These are phyloP conservation scores for Arachnopeziza araneosa DNA, from an alignment of 2,329 filamentous ascomycete genomes.

Conservation along the genomic window DNA sequence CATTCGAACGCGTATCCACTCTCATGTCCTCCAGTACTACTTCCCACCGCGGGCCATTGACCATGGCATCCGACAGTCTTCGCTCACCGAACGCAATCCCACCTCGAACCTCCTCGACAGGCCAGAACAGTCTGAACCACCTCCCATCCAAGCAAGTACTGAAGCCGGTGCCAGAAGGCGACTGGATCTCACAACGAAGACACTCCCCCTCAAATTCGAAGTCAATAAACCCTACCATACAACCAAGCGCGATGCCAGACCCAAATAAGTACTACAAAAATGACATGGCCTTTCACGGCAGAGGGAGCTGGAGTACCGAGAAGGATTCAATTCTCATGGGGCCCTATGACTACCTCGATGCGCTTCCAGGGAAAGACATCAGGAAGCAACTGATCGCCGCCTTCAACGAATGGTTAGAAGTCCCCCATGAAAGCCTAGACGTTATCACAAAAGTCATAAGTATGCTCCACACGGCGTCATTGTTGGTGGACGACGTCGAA, in stretches of 20 bases:
- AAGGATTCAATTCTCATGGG: slow-evolving; percentile 75
- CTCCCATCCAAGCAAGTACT: slow-evolving; percentile 35
- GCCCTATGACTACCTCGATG: slow-evolving; percentile 75
- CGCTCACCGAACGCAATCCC: slow-evolving; percentile 64
- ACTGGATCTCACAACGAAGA: slow-evolving; percentile 50
- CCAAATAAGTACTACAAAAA: slow-evolving; percentile 24
- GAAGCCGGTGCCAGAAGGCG: slow-evolving; percentile 52
- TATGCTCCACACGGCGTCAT: slow-evolving; percentile 80
- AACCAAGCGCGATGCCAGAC: slow-evolving; percentile 17
- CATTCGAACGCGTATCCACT: background rate
- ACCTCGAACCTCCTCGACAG: slow-evolving; percentile 65
- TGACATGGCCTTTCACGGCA: slow-evolving; percentile 28
- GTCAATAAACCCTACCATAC: slow-evolving; percentile 16
- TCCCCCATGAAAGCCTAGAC: slow-evolving; percentile 62
- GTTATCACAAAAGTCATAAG: slow-evolving; percentile 75
- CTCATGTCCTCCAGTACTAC: background rate
- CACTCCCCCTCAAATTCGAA: slow-evolving; percentile 13
- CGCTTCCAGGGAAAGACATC: slow-evolving; percentile 80
- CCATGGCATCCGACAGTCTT: slow-evolving; percentile 21
- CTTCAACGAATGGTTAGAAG: slow-evolving; percentile 76
- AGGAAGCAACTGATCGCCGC: slow-evolving; percentile 72
- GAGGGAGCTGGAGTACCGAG: slow-evolving; percentile 54
- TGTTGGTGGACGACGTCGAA: slow-evolving; percentile 85
- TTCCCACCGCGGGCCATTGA: slow-evolving; percentile 6
- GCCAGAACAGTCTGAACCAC: slow-evolving; percentile 34